Base-by-base conservation (phyloP, 192 early-diverging fungal species). In the Linderina pennispora region DNA sequence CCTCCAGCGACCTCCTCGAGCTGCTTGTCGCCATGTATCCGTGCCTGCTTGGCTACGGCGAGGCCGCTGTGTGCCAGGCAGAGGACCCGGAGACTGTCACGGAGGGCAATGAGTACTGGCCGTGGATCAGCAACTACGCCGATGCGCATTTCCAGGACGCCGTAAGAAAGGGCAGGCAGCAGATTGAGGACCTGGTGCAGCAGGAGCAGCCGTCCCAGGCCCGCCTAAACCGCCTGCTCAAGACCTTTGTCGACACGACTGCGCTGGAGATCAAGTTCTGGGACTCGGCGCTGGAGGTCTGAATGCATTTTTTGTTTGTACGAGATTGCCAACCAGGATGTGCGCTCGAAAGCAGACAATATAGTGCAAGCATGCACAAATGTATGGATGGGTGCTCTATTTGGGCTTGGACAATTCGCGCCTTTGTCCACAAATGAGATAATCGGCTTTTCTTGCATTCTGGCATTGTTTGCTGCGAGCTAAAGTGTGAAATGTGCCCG, bases 11-110 rank as follows among this genome's bases (percentile, higher is more conserved):
- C 53, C 52, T 78, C 28, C 47, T 92, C 1, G 90, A 92, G 45
- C 68, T 92, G 37, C 77, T 80, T 24, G 76, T 80, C 11, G 90
- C 90, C n/a, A 78, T 92, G 50, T 85, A 85, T 2, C 86, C 90
- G 5, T 92, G 90, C 48, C 53, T 89, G 20, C 54, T 92, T 16
- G 90, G 90, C 14, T 92, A 92, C 52, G 88, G 87, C 26, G 81
- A 86, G 38, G 88, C 90, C 37, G 87, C 85, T 3, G 11, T 55
- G 7, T 63, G 74, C 10, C 60, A 89, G 10, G 76, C 70, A 23
- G 80, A 77, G 36, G 80, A 87, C 45, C 81, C 82, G 32, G 49
- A 51, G 20, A 89, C 87, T 0, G 80, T 84, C 41, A 55, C 49
- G 40, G 77, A 84, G 43, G 83, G 75, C 6, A 92, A 92, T 64